These are phyloP conservation scores for Trypanosoma lewisi DNA, from an alignment of 208 protist genomes.

Conservation along the genomic window DNA sequence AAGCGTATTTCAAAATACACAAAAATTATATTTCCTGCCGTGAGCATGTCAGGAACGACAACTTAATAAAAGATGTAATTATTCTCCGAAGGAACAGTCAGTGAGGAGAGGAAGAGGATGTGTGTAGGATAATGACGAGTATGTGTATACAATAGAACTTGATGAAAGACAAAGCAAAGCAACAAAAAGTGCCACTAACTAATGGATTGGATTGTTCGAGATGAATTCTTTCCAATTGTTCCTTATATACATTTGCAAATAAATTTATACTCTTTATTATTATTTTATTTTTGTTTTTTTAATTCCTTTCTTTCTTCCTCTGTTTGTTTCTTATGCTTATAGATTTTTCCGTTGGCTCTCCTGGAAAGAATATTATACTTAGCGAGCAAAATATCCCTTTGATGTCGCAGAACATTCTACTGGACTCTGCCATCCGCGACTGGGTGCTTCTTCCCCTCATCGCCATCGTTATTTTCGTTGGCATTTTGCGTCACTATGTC, in stretches of 20 bases:
- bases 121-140: too few relatives aligned
- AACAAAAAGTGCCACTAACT: too few relatives aligned
- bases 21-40: constrained; percentile 63
- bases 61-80: too few relatives aligned
- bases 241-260: too few relatives aligned
- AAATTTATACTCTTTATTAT: too few relatives aligned
- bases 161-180: too few relatives aligned
- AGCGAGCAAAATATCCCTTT: background rate
- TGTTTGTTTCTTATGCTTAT: constrained; percentile 4
- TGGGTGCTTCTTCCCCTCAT: constrained; percentile 96
- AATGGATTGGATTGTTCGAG: too few relatives aligned
- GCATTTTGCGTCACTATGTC: constrained; percentile 89
- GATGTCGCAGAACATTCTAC: constrained; percentile 80
- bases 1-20: constrained; percentile 65
- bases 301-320: constrained; percentile 1
- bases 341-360: background rate
- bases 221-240: too few relatives aligned
- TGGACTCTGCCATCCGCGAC: constrained; percentile 93
- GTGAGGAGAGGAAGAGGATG: too few relatives aligned
- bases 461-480: constrained; percentile 91
- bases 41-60: constrained; percentile 1
- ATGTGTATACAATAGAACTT: too few relatives aligned
- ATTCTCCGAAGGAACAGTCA: too few relatives aligned
- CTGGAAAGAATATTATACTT: background rate
- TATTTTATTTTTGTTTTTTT: too few relatives aligned